Conservation (phyloP, 1,284 basidiomycete species). For the Moesziomyces parantarcticus region DNA sequence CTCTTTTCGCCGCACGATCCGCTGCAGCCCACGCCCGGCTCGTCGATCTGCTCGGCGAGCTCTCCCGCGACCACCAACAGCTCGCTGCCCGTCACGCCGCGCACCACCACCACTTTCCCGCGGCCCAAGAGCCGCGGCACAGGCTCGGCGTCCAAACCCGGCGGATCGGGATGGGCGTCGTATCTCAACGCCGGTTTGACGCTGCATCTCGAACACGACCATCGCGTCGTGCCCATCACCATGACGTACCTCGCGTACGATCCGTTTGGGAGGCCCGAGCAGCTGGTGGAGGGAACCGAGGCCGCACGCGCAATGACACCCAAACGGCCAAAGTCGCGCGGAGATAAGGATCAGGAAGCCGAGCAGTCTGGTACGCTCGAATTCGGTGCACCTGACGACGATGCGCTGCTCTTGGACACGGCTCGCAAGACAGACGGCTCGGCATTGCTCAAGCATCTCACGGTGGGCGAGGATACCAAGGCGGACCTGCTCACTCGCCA, state of each 20-base stretch:
- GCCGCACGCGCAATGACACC: conserved; percentile 20
- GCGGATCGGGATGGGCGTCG: conserved; percentile 53
- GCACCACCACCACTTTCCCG: conserved; percentile 14
- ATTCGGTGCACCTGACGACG: conserved; percentile 23
- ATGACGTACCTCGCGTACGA: conserved; percentile 58
- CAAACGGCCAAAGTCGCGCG: conserved; percentile 41
- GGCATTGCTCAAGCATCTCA: conserved; percentile 52
- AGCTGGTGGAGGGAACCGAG: conserved; percentile 33
- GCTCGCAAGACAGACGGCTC: conserved; percentile 15
- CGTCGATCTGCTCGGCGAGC: conserved; percentile 29
- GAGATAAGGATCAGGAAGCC: conserved; percentile 45
- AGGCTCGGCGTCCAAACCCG: conserved; percentile 10
- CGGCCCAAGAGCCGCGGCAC: conserved; percentile 37
- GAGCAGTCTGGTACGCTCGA: conserved; percentile 46
- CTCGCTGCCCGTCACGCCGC: conserved; percentile 32
- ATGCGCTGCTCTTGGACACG: conserved; percentile 7
- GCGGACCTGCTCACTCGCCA: conserved; percentile 57
- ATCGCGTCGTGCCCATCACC: conserved; percentile 27
- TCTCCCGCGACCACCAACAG: conserved; percentile 30
- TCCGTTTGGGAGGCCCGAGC: conserved; percentile 55
- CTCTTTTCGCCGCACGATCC: conserved; percentile 13
- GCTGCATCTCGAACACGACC: conserved; percentile 55
- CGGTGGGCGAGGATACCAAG: conserved; percentile 53
- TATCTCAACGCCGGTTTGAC: conserved; percentile 54
- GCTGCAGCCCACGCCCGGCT: conserved; percentile 32